A percentile compares a stretch with the other conserved stretches of the same genome.
Conservation (phyloP, 2,329 filamentous ascomycete species). For the Dactylellina drechsleri region DNA sequence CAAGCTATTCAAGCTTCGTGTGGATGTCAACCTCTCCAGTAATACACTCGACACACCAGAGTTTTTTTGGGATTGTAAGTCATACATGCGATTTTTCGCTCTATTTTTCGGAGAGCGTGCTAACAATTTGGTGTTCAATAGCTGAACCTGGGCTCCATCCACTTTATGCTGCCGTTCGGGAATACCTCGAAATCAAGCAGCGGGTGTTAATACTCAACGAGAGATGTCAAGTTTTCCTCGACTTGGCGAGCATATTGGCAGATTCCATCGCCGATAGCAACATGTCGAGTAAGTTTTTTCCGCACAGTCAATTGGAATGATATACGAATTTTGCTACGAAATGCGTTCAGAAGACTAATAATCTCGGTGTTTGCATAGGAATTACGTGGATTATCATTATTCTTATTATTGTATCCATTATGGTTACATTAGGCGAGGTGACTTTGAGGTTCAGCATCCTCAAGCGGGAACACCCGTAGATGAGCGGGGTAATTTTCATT, state of each 20-base stretch:
- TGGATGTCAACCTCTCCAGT: conserved; percentile 87
- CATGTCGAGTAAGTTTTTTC: conserved; percentile 74
- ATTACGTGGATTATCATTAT: conserved; percentile 99
- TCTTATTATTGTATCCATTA: conserved; percentile 87
- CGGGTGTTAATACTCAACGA: conserved; percentile 97
- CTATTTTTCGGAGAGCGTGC: not conserved
- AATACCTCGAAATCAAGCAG: conserved; percentile 96
- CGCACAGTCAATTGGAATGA: not conserved
- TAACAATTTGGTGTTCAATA: conserved; percentile 17
- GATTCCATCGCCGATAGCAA: conserved; percentile 93
- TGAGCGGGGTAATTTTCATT: conserved; percentile 15
- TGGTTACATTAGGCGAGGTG: conserved; percentile 90
- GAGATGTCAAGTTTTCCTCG: conserved; percentile 93
- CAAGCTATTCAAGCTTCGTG: conserved; percentile 87
- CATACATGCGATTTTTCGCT: not conserved
- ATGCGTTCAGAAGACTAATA: not conserved
- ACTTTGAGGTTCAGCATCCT: conserved; percentile 84
- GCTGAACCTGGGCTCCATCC: conserved; percentile 91
- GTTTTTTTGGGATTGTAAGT: conserved; percentile 88
- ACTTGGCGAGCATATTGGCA: conserved; percentile 91
- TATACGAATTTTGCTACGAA: not conserved
- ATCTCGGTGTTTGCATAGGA: conserved; percentile 60
- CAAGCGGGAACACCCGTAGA: conserved; percentile 62
- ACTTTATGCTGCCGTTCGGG: conserved; percentile 90
- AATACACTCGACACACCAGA: conserved; percentile 96